A percentile compares a stretch with the other conserved stretches of the same genome.
Conservation (phyloP, 371 early-diverging fungal species). For the Syncephalis plumigaleata region DNA sequence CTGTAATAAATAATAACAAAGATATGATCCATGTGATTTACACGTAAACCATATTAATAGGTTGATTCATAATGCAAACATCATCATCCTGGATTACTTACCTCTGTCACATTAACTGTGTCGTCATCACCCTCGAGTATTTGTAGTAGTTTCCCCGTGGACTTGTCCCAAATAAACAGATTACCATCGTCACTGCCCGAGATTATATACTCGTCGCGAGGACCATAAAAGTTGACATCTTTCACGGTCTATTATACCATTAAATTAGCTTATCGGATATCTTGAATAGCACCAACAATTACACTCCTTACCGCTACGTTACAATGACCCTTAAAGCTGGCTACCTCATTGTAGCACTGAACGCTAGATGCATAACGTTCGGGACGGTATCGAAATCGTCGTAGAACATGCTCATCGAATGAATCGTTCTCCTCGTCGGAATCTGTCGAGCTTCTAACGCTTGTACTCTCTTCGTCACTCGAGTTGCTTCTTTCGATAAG, state of each 20-base stretch:
- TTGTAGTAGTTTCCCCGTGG: constrained; percentile 34
- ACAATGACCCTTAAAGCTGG: constrained; percentile 17
- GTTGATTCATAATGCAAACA: too few species aligned
- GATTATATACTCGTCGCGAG: constrained; percentile 43
- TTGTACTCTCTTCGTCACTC: not conserved
- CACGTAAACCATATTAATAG: too few species aligned
- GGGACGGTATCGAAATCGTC: not conserved
- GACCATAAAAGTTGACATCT: constrained; percentile 63
- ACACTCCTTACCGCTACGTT: constrained; percentile 15
- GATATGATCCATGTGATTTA: too few species aligned
- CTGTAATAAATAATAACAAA: constrained; percentile 5
- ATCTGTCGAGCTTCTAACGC: not conserved
- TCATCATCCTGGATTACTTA: too few species aligned
- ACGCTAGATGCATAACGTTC: not conserved
- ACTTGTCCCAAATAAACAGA: constrained; percentile 57
- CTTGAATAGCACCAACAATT: not conserved
- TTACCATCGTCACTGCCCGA: constrained; percentile 69
- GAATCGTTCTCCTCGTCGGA: constrained; percentile 1
- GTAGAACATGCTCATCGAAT: not conserved
- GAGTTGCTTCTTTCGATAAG: too few species aligned
- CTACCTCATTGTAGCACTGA: not conserved
- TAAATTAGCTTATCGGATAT: not conserved
- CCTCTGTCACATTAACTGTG: constrained; percentile 37
- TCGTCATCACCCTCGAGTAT: constrained; percentile 35
- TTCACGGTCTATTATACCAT: constrained; percentile 35